Evolutionary conservation across 371 early-diverging fungal genomes (phyloP).

Genomic region (Umbelopsis sp.): DNA sequence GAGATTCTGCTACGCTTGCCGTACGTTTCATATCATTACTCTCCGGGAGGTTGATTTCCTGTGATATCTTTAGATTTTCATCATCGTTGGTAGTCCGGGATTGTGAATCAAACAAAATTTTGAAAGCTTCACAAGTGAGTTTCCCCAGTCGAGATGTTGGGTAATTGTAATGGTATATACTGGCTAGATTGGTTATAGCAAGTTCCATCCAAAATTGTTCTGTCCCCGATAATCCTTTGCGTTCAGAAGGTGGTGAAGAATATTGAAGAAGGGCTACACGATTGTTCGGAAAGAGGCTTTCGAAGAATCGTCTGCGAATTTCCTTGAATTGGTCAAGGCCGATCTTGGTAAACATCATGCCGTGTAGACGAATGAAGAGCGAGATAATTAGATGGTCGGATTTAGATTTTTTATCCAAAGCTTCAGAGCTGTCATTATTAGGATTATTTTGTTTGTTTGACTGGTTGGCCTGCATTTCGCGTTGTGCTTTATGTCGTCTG

Average conservation of each 20-base stretch:
- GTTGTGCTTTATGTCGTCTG: neutral
- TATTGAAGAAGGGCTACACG: neutral
- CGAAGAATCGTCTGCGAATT: constrained; percentile 40
- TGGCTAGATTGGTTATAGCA: constrained; percentile 51
- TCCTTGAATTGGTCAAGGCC: constrained; percentile 61
- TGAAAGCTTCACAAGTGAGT: constrained; percentile 27
- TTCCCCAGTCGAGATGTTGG: constrained; percentile 50
- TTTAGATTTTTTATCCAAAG: neutral
- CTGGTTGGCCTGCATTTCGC: constrained; percentile 12
- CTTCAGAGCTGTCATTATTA: neutral
- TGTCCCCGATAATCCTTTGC: constrained; percentile 19
- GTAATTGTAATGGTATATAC: constrained; percentile 60
- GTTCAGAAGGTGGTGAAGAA: neutral
- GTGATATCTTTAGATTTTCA: neutral
- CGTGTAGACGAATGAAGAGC: constrained; percentile 59
- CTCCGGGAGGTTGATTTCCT: neutral
- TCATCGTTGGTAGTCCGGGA: neutral
- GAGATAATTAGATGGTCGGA: constrained; percentile 3
- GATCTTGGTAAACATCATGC: constrained; percentile 70
- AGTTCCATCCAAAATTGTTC: constrained; percentile 58
- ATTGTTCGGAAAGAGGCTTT: constrained; percentile 32
- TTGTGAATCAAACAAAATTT: neutral
- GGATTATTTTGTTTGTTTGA: constrained; percentile 18
- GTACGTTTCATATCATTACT: neutral
- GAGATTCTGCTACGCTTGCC: neutral